A percentile compares a stretch with the other conserved stretches of the same genome.
Evolutionary conservation across 371 early-diverging fungal species (phyloP).

Genomic region (Apophysomyces trapeziformis): DNA sequence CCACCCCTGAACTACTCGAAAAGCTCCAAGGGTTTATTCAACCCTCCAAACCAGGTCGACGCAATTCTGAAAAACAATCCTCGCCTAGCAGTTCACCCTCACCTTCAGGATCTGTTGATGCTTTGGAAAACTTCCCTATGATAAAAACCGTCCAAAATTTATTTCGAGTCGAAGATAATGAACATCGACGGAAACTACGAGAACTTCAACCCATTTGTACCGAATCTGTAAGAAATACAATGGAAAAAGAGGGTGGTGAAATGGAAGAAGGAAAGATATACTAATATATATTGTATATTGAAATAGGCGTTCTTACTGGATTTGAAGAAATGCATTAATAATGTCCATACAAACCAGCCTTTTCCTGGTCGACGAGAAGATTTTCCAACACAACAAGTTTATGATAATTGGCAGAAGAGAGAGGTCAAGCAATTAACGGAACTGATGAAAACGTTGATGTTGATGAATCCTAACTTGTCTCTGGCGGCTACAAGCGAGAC

Average conservation of each 20-base stretch:
- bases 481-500: conserved; percentile 35
- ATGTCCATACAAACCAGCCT: conserved; percentile 49
- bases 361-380: conserved; percentile 56
- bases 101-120: conserved; percentile 33
- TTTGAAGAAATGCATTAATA: conserved; percentile 52
- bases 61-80: conserved; percentile 23
- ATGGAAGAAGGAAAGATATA: not conserved
- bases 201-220: conserved; percentile 49
- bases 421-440: conserved; percentile 52
- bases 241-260: not conserved
- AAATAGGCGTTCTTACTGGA: conserved; percentile 46
- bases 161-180: conserved; percentile 43
- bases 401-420: conserved; percentile 51
- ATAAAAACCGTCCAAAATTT: conserved; percentile 47
- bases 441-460: conserved; percentile 50
- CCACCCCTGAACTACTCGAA: conserved; percentile 47
- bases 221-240: conserved; percentile 39
- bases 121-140: conserved; percentile 47
- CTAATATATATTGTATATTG: too few species aligned
- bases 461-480: conserved; percentile 45
- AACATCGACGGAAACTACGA: conserved; percentile 46
- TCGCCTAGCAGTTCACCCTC: conserved; percentile 14
- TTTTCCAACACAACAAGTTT: conserved; percentile 44
- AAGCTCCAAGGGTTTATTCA: conserved; percentile 33
- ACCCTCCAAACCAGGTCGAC: conserved; percentile 25